Evolutionary conservation across 257 asterid species (phyloP).

Genomic region (Solanum dulcamara): DNA sequence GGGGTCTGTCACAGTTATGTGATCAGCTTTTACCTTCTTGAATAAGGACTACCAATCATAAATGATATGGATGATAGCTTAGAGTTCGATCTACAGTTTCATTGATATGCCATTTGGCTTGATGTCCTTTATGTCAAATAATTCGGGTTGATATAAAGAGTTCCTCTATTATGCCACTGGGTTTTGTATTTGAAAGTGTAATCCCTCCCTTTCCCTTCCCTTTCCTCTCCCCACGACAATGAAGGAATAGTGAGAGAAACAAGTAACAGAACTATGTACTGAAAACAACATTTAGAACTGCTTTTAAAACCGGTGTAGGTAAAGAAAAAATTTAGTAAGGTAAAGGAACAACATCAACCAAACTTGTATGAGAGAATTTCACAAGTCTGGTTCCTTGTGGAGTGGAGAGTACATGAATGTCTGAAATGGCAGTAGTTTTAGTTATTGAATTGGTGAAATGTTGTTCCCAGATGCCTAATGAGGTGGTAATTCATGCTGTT

Average conservation of each 20-base stretch:
- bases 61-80: neutral
- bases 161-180: neutral
- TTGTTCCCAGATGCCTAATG: neutral
- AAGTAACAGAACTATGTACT: neutral
- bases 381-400: neutral
- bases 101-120: neutral
- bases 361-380: neutral
- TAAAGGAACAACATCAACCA: neutral
- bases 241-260: neutral
- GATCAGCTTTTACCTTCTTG: conserved; percentile 1
- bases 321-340: neutral
- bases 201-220: neutral
- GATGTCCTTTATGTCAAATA: neutral
- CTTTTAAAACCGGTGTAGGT: neutral
- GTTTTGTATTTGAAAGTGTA: neutral
- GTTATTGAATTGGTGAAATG: neutral
- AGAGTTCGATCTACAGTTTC: neutral
- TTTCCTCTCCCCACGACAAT: neutral
- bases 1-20: neutral
- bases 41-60: neutral
- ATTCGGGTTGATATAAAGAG: neutral
- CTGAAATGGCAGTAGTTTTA: neutral
- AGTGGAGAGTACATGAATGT: neutral
- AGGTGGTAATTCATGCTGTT: neutral
- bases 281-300: neutral